Evolutionary conservation across 2,329 filamentous ascomycete genomes (phyloP).

Genomic region (Fusarium hostae): DNA sequence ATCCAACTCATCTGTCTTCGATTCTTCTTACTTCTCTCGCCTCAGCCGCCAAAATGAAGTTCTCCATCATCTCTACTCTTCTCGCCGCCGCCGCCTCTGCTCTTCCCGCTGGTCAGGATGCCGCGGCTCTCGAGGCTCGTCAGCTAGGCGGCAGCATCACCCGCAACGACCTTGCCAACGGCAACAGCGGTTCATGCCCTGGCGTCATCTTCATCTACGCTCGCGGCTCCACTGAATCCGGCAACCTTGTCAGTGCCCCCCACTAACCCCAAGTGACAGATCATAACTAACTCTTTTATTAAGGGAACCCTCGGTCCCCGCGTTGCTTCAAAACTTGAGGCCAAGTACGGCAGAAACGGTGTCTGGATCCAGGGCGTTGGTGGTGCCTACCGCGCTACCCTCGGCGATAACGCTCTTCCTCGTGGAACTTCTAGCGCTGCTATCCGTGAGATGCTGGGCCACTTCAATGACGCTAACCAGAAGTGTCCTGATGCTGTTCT

Average conservation of each 20-base stretch:
- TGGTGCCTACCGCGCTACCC: constrained; percentile 51
- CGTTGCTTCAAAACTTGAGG: constrained; percentile 46
- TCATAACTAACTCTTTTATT: neutral
- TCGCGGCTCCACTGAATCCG: constrained; percentile 52
- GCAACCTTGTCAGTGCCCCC: constrained; percentile 50
- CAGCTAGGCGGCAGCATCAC: constrained; percentile 27
- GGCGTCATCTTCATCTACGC: constrained; percentile 54
- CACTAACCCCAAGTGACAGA: neutral
- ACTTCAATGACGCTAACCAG: constrained; percentile 53
- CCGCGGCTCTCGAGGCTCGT: constrained; percentile 25
- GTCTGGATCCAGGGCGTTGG: constrained; percentile 59
- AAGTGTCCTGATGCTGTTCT: constrained; percentile 58
- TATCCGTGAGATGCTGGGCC: constrained; percentile 54
- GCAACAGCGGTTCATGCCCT: constrained; percentile 48
- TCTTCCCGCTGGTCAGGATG: constrained; percentile 16
- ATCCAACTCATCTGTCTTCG: neutral
- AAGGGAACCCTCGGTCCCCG: constrained; percentile 48
- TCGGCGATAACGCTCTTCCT: constrained; percentile 52
- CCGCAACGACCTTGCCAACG: constrained; percentile 46
- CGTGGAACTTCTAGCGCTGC: constrained; percentile 51
- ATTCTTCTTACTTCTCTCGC: neutral
- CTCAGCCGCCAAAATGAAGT: constrained; percentile 29
- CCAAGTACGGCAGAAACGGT: constrained; percentile 37
- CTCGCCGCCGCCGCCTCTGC: constrained; percentile 32
- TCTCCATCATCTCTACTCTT: constrained; percentile 26